Evolutionary conservation across 176 grass and related monocot genomes (phyloP).

Genomic region (Rhynchospora breviuscula): DNA sequence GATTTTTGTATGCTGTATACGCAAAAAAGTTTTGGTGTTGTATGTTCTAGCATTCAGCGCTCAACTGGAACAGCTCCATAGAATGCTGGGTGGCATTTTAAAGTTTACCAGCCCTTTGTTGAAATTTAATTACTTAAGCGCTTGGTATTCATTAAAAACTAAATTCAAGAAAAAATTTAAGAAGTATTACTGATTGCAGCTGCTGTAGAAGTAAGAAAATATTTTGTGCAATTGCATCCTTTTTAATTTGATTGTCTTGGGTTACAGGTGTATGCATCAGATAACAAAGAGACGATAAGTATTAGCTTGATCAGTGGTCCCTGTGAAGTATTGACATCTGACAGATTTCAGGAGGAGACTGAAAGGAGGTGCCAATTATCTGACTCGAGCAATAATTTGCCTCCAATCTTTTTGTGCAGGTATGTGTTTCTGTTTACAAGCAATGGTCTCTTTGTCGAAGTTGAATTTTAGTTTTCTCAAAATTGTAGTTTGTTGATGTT

Average conservation of each 20-base stretch:
- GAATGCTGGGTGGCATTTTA: neutral
- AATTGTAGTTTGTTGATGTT: neutral
- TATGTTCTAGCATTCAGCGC: neutral
- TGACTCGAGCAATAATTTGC: slow-evolving; percentile 22
- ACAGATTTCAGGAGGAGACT: slow-evolving; percentile 21
- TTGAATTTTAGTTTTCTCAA: neutral
- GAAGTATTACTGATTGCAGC: neutral
- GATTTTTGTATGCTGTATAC: neutral
- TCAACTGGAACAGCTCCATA: neutral
- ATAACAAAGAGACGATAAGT: slow-evolving; percentile 35
- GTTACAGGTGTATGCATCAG: slow-evolving; percentile 50
- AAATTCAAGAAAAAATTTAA: neutral
- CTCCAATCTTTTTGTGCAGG: slow-evolving; percentile 52
- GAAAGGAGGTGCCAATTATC: slow-evolving; percentile 36
- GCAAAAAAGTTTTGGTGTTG: neutral
- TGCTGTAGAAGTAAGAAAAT: neutral
- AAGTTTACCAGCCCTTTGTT: neutral
- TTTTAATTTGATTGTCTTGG: slow-evolving; percentile 20
- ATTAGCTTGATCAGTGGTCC: slow-evolving; percentile 37
- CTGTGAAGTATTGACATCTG: slow-evolving; percentile 29
- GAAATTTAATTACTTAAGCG: neutral
- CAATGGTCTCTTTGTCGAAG: neutral
- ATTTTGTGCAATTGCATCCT: slow-evolving; percentile 23
- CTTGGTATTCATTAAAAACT: neutral
- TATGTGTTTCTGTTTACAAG: slow-evolving; percentile 15